Base-by-base conservation (phyloP, 1,139 yeast species). In the Yamadazyma siamensis region DNA sequence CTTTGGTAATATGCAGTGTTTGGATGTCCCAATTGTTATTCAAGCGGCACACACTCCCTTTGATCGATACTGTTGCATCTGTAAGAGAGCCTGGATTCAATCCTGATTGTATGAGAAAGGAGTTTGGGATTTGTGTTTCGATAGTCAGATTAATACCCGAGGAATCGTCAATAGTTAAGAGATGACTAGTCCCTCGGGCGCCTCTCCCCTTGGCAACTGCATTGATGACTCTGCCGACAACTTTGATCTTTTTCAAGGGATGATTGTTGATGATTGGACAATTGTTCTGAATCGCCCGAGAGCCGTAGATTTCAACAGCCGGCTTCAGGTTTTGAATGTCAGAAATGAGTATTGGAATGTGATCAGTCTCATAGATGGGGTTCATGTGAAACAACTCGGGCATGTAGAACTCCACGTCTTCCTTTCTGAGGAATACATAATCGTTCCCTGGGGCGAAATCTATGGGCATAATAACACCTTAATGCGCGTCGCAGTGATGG, bases 301-400 rank as follows among this genome's bases (percentile, higher is more conserved):
- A 23, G 2, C 54, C 54, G 31, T 48, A 49, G 4, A 49, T 31
- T 3, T 22, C 26, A 3, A 26, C 23, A 5, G 40, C 25, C 5
- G 31, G 16, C 6, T 23, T 32, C 21, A 38, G 33, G 8, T 21
- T 23, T 12, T 38, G 27, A 10, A 49, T 31, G 32, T 49, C 54
- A 15, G 32, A 27, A 12, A 49, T 41, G 10, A 49, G 35, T 10
- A 49, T 13, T 2, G 52, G 44, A 2, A 32, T 21, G 5, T 22
- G 21, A 6, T 16, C 14, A 10, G 29, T 28, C 14, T n/a, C 32
- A 14, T 30, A 31, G 10, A 10, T 18, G 6, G 42, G 44, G 13
- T 41, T 31, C 16, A 40, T 23, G 27, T 46, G 41, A 25, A 49
- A 49, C 13, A 49, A 23, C 25, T 46, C 49, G 5, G 49, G 50